A percentile compares a stretch with the other conserved stretches of the same genome.
Conservation (phyloP, 768 basidiomycete genomes). For the Mycena kentingensis region DNA sequence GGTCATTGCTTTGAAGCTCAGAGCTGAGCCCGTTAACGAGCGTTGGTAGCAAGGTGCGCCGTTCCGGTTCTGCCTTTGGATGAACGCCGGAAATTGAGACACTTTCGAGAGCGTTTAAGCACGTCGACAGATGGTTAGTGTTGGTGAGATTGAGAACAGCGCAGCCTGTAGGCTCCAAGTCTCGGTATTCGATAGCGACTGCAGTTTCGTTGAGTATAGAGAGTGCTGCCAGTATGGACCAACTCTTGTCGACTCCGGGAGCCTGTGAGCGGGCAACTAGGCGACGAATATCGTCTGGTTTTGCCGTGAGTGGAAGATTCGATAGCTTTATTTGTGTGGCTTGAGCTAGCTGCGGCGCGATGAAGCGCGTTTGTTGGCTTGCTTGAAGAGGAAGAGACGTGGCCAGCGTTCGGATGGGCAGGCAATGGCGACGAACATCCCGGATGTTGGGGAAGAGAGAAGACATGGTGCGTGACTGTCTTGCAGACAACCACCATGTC, state of each 20-base stretch:
- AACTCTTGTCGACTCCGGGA: conserved; percentile 51
- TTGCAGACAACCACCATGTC: conserved; percentile 45
- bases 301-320: conserved; percentile 52
- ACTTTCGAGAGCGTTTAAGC: conserved; percentile 44
- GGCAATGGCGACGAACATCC: not conserved
- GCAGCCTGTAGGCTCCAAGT: conserved; percentile 59
- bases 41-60: conserved; percentile 18
- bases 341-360: too few species aligned
- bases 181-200: conserved; percentile 64
- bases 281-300: conserved; percentile 57
- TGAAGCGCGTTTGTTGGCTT: too few species aligned
- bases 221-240: conserved; percentile 6
- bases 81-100: conserved; percentile 49
- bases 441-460: conserved; percentile 12
- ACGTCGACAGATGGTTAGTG: conserved; percentile 44
- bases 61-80: conserved; percentile 36
- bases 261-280: conserved; percentile 42
- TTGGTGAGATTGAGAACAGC: conserved; percentile 60
- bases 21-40: conserved; percentile 8
- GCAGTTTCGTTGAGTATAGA: not conserved
- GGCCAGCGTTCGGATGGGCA: not conserved
- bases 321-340: conserved; percentile 49
- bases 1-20: conserved; percentile 40
- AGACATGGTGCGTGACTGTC: conserved; percentile 10
- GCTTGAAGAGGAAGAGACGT: conserved; percentile 23